Conservation (phyloP, 2,329 filamentous ascomycete species). For the Fusarium concolor region DNA sequence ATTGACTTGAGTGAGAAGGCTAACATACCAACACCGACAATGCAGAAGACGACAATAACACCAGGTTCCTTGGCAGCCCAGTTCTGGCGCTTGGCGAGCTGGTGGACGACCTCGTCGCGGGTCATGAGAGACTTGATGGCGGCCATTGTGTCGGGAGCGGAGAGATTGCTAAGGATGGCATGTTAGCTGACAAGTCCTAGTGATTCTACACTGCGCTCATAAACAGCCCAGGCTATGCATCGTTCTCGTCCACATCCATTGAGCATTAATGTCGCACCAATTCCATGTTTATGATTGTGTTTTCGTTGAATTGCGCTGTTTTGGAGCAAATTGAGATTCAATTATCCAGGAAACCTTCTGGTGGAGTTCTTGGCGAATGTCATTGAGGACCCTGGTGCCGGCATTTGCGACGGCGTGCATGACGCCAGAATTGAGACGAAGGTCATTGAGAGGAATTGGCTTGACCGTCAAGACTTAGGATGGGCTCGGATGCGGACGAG, state of each 20-base stretch:
- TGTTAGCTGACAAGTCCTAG: conserved; percentile 11
- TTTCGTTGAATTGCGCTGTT: conserved; percentile 25
- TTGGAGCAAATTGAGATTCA: conserved; percentile 1
- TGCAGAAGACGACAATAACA: conserved; percentile 59
- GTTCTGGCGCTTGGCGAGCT: conserved; percentile 57
- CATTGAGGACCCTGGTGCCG: conserved; percentile 16
- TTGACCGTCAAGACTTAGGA: conserved; percentile 13
- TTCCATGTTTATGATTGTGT: conserved; percentile 11
- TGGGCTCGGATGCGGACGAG: conserved; percentile 8
- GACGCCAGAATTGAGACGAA: conserved; percentile 17
- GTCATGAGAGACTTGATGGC: conserved; percentile 54
- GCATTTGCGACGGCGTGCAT: conserved; percentile 22
- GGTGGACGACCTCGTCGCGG: conserved; percentile 53
- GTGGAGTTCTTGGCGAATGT: conserved; percentile 24
- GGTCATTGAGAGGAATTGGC: conserved; percentile 26
- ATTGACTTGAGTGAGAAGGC: not conserved
- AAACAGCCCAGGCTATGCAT: not conserved
- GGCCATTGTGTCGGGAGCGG: conserved; percentile 54
- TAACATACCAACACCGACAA: conserved; percentile 55
- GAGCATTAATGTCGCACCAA: conserved; percentile 17
- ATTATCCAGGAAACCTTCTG: conserved; percentile 4
- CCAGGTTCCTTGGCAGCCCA: conserved; percentile 55
- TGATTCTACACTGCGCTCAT: not conserved
- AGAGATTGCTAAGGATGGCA: conserved; percentile 43
- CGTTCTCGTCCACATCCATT: conserved; percentile 21